Base-by-base conservation (phyloP, 164 flowering plant species). In the Paratinospora sagittata region DNA sequence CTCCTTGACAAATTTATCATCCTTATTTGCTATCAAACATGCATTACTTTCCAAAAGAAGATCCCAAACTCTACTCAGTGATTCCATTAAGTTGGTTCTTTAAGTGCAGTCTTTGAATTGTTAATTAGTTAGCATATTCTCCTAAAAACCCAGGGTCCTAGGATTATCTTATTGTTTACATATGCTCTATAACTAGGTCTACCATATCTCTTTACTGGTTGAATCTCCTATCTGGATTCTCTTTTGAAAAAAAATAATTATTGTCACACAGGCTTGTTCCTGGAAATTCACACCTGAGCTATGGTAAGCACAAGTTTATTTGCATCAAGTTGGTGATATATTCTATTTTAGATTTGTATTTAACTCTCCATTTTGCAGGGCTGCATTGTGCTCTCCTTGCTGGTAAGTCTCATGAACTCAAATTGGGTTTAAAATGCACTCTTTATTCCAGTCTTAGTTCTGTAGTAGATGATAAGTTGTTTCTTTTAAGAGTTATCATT, bases 231-330 rank as follows among this genome's bases (percentile, higher is more conserved):
- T n/a, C n/a, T n/a, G n/a, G n/a, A n/a, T n/a, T n/a, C n/a, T n/a
- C n/a, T n/a, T n/a, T n/a, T n/a, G n/a, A n/a, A 49, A 13, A 24
- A 70, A 24, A 24, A 41, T 41, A 47, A 65, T 23, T 52, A 36
- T 67, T 76, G 47, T 39, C 60, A 36, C 71, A 76, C 90, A 95
- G 97, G 80, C 82, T 95, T 77, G 89, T 95, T 79, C 93, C 97
- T 39, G 96, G 97, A 58, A 85, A 82, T 70, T 85, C 97, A 24
- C 91, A 78, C 78, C 84, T 83, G 65, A 92, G 98, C 81, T 90
- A 84, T 80, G 96, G 98, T 92, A 63, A 81, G 87, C 79, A 19
- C 16, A 13, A 12, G 33, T 3, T 27, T 3, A 43, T 21, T 34
- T 52, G 58, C 45, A 9, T 57, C 75, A 52, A n/a, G n/a, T n/a